These are phyloP conservation scores for Oryza officinalis DNA, from an alignment of 176 grass and related monocot genomes.

Conservation along the genomic window DNA sequence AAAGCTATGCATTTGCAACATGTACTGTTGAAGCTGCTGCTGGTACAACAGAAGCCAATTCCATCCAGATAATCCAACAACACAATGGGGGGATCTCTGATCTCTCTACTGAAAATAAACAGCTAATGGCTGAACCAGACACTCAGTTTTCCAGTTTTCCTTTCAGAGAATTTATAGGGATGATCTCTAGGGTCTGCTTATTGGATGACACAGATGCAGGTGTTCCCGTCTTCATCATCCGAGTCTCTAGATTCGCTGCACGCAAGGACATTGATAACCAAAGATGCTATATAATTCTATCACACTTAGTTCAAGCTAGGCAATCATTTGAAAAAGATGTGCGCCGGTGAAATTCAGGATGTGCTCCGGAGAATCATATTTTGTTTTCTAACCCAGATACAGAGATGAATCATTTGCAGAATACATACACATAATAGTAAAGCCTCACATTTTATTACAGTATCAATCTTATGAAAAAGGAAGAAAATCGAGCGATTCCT, in stretches of 20 bases:
- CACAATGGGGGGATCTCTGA: neutral
- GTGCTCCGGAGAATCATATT: too few relatives aligned
- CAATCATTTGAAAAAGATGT: too few relatives aligned
- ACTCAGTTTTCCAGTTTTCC: neutral
- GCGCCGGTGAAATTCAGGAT: too few relatives aligned
- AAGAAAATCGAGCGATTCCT: too few relatives aligned
- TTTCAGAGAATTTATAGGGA: constrained; percentile 41
- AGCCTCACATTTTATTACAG: too few relatives aligned
- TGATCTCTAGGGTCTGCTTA: constrained; percentile 15
- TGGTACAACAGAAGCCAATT: constrained; percentile 16
- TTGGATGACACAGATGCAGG: constrained; percentile 40
- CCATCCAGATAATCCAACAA: constrained; percentile 18
- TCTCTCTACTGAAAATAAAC: constrained; percentile 23
- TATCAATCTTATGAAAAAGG: too few relatives aligned
- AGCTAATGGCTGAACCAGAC: constrained; percentile 25
- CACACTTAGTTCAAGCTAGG: too few relatives aligned
- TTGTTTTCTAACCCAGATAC: too few relatives aligned
- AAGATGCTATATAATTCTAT: too few relatives aligned
- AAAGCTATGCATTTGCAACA: constrained; percentile 39
- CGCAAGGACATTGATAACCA: neutral
- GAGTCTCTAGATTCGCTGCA: constrained; percentile 41
- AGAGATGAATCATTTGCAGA: too few relatives aligned
- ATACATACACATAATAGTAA: too few relatives aligned
- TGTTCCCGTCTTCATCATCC: neutral
- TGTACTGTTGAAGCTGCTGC: constrained; percentile 37